Evolutionary conservation across 345 rosid species (phyloP).

Genomic region (Cardamine chenopodiifolia): DNA sequence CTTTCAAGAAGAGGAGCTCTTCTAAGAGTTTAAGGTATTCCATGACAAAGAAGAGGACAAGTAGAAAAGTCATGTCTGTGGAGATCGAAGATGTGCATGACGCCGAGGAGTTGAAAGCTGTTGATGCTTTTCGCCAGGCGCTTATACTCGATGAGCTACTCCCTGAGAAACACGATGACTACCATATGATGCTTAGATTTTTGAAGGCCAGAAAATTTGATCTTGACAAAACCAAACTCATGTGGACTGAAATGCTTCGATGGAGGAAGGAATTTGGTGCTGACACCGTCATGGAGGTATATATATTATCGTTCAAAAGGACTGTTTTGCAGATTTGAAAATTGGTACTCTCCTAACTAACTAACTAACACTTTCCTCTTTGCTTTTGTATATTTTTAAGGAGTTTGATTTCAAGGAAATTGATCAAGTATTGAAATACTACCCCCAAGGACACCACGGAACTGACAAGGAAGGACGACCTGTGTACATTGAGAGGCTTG

Average conservation of each 20-base stretch:
- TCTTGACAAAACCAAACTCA: constrained; percentile 80
- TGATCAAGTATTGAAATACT: constrained; percentile 64
- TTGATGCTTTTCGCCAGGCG: constrained; percentile 79
- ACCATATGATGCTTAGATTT: constrained; percentile 90
- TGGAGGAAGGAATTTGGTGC: constrained; percentile 94
- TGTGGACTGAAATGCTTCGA: constrained; percentile 91
- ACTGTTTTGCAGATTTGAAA: neutral
- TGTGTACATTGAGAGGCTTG: constrained; percentile 84
- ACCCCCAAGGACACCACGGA: constrained; percentile 97
- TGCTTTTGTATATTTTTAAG: constrained; percentile 41
- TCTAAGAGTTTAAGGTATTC: constrained; percentile 73
- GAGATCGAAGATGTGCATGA: constrained; percentile 68
- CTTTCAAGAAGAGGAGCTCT: constrained; percentile 77
- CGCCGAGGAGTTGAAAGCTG: constrained; percentile 70
- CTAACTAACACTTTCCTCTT: neutral
- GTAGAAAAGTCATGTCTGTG: constrained; percentile 73
- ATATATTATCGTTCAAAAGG: neutral
- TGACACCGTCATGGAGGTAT: constrained; percentile 73
- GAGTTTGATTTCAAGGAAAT: constrained; percentile 78
- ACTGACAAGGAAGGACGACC: constrained; percentile 96
- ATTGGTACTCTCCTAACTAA: neutral
- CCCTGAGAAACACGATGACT: constrained; percentile 83
- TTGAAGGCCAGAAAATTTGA: constrained; percentile 95
- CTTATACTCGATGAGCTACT: constrained; percentile 78
- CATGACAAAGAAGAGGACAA: constrained; percentile 64